These are phyloP conservation scores for Yamadazyma sp. DNA, from an alignment of 1,139 yeast genomes.

Conservation along the genomic window DNA sequence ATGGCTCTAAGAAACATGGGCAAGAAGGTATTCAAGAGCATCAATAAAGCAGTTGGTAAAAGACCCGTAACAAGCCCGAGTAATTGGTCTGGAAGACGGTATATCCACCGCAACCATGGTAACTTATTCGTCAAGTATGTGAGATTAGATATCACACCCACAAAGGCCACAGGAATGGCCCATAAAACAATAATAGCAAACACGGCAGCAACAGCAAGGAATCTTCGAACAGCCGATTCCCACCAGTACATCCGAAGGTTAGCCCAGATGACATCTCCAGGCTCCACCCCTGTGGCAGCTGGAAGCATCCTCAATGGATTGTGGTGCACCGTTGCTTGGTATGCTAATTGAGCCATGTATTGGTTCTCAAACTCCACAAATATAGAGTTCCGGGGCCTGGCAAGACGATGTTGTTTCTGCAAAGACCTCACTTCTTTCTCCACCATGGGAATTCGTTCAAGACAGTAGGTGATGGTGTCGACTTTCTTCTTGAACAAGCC, in stretches of 20 bases:
- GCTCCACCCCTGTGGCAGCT: slow-evolving; percentile 55
- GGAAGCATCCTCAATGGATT: slow-evolving; percentile 52
- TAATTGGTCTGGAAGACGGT: slow-evolving; percentile 56
- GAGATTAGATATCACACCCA: slow-evolving; percentile 75
- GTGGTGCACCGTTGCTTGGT: slow-evolving; percentile 57
- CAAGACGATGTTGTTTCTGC: slow-evolving; percentile 47
- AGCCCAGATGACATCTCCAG: slow-evolving; percentile 64
- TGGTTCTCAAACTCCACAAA: slow-evolving; percentile 73
- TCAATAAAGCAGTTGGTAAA: slow-evolving; percentile 66
- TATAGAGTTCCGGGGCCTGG: slow-evolving; percentile 54
- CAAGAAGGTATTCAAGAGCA: slow-evolving; percentile 68
- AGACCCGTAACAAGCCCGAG: slow-evolving; percentile 75
- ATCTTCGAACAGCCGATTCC: slow-evolving; percentile 65
- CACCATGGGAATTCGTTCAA: slow-evolving; percentile 53
- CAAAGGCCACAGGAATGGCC: slow-evolving; percentile 86
- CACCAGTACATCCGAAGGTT: slow-evolving; percentile 81
- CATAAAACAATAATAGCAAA: slow-evolving; percentile 64
- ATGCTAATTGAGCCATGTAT: slow-evolving; percentile 69
- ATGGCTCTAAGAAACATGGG: slow-evolving; percentile 76
- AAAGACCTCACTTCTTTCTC: slow-evolving; percentile 53
- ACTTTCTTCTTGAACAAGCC: slow-evolving; percentile 55
- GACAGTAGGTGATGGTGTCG: slow-evolving; percentile 60
- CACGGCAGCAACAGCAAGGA: slow-evolving; percentile 61
- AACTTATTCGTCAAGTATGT: slow-evolving; percentile 61
- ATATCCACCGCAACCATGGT: slow-evolving; percentile 62